Base-by-base conservation (phyloP, 305 asterid species). In the Caryopteris hybrid region DNA sequence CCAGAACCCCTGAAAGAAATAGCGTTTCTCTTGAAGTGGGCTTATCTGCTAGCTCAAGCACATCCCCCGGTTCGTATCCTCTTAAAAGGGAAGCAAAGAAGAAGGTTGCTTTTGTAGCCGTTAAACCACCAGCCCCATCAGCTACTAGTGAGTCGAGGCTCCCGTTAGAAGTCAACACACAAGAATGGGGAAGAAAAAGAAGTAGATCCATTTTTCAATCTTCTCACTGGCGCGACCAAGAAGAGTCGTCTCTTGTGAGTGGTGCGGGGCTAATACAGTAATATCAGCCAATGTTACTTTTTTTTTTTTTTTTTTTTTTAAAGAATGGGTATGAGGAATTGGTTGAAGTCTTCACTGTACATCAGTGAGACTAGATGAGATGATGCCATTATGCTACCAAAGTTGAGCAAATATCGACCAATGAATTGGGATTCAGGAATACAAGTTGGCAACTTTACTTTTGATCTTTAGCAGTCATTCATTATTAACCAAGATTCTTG, bases 101-200 rank as follows among this genome's bases (percentile, higher is more conserved):
- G 59, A 84, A 68, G 71, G 97, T 91, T 27, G 97, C 96, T 0
- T 93, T 91, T 66, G 76, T 93, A 43, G 67, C 95, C 4, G 83
- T 90, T 65, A 81, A 76, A 69, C 82, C 64, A 64, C 86, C 85
- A 7, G 64, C 72, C 14, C 68, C 83, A 16, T 62, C 87, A 17
- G 23, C 82, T 31, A 31, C 76, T 31, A 50, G 60, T 39, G 84
- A 74, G 48, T 61, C 71, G 34, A 74, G 46, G 20, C 56, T 61
- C 34, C 51, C 55, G 42, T 38, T 59, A 67, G 70, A 67, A 71
- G 74, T n/a, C 52, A 31, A 46, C 47, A 6, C 81, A 71, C 59
- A 80, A 69, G 70, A 78, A 58, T 52, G 79, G 72, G 34, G 79
- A 41, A 27, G 70, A 70, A 43, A 75, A 76, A 71, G 83, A 76